A percentile compares a stretch with the other conserved stretches of the same genome.
Conservation (phyloP, 768 basidiomycete species). For the Tylopilus subfusipes region DNA sequence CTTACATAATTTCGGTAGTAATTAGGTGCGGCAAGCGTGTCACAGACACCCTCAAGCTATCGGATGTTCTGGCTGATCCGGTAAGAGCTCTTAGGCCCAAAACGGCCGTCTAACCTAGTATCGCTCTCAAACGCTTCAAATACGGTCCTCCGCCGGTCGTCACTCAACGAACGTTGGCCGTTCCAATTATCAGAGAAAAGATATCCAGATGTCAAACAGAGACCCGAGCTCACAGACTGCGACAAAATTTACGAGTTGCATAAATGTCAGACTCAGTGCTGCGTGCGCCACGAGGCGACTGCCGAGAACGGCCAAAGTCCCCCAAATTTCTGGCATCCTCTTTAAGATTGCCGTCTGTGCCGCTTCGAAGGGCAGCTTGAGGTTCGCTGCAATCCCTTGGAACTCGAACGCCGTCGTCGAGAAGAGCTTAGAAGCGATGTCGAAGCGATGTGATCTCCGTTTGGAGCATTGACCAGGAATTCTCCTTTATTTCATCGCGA, state of each 20-base stretch:
- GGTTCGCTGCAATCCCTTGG: neutral
- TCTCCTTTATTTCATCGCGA: neutral
- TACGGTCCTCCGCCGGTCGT: neutral
- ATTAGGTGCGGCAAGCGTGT: neutral
- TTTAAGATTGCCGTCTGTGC: neutral
- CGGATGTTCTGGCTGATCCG: neutral
- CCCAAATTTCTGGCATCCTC: no score
- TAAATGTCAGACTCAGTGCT: no score
- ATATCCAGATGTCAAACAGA: no score
- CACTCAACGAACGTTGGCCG: neutral
- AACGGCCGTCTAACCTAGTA: neutral
- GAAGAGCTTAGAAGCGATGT: neutral
- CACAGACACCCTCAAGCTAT: neutral
- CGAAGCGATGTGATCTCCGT: neutral
- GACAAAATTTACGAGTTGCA: no score
- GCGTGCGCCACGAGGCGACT: neutral
- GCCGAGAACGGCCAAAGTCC: neutral
- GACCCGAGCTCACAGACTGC: no score
- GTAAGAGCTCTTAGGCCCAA: neutral
- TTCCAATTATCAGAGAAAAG: no score
- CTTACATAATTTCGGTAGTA: neutral
- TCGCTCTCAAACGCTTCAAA: neutral
- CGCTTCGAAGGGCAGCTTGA: no score
- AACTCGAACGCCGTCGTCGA: neutral
- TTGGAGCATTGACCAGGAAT: neutral